phyloP scores from a whole-genome alignment of 2,329 filamentous ascomycete species.

The Ceratocystis smalleyi region DNA sequence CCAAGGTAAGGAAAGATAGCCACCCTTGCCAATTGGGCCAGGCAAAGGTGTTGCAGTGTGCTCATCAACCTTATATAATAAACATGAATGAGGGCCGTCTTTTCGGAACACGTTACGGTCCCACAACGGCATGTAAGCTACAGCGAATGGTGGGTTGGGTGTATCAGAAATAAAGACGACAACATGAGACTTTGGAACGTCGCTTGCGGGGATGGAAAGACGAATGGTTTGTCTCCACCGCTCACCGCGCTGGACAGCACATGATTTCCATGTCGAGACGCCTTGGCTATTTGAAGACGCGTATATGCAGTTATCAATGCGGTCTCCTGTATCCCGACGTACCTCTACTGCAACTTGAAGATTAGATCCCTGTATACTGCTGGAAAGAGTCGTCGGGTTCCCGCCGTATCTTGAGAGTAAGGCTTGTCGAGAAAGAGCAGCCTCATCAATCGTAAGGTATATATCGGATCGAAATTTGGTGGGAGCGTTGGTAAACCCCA shows the following conservation, averaged over 20 bases:
- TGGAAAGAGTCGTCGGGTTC: conserved; percentile 56
- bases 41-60: conserved; percentile 55
- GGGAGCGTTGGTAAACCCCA: conserved; percentile 86
- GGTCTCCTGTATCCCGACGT: conserved; percentile 58
- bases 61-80: conserved; percentile 86
- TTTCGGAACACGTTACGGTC: conserved; percentile 76
- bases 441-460: conserved; percentile 71
- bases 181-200: conserved; percentile 70
- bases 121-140: conserved; percentile 90
- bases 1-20: conserved; percentile 77
- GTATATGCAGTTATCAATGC: conserved; percentile 77
- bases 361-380: conserved; percentile 50
- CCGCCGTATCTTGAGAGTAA: conserved; percentile 51
- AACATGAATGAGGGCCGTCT: conserved; percentile 65
- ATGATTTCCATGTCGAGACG: conserved; percentile 76
- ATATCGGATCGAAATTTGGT: conserved; percentile 84
- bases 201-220: conserved; percentile 59
- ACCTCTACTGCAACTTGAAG: conserved; percentile 84
- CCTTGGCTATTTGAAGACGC: conserved; percentile 66
- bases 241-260: conserved; percentile 61
- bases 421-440: conserved; percentile 62
- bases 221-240: conserved; percentile 80
- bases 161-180: conserved; percentile 81
- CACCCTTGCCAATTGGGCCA: conserved; percentile 55
- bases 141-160: conserved; percentile 74